phyloP scores from a whole-genome alignment of 495 filamentous ascomycete genomes.

The Bathelium albidoporum region DNA sequence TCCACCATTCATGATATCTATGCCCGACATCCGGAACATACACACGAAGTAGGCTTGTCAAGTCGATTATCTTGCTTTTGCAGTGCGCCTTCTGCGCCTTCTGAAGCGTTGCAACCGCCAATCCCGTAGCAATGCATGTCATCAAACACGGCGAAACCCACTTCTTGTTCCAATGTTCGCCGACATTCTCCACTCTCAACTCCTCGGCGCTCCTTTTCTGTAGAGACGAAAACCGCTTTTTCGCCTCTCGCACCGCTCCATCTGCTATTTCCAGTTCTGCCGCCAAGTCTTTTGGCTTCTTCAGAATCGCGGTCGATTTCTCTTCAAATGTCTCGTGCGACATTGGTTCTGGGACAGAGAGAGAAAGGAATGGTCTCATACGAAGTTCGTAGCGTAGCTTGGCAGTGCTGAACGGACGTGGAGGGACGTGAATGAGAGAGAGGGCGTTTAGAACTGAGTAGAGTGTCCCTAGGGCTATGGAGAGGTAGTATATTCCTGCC shows the following conservation, averaged over 20 bases:
- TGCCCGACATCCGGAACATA: conserved; percentile 22
- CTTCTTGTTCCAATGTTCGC: conserved; percentile 22
- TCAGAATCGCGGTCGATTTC: conserved; percentile 34
- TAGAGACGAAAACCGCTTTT: conserved; percentile 18
- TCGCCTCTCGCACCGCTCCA: conserved; percentile 18
- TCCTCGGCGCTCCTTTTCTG: conserved; percentile 23
- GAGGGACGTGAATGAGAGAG: conserved; percentile 44
- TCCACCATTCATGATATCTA: conserved; percentile 65
- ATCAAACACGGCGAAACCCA: conserved; percentile 17
- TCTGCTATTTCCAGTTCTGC: conserved; percentile 13
- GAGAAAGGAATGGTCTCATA: conserved; percentile 74
- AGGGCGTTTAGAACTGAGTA: conserved; percentile 58
- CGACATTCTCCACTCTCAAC: conserved; percentile 20
- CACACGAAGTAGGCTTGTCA: conserved; percentile 18
- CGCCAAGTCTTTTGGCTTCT: conserved; percentile 17
- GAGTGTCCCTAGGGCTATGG: conserved; percentile 33
- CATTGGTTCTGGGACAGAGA: conserved; percentile 62
- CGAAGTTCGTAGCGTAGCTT: conserved; percentile 70
- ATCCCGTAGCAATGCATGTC: conserved; percentile 33
- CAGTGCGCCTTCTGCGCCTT: conserved; percentile 19
- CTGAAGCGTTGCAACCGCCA: conserved; percentile 28
- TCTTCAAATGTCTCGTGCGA: conserved; percentile 50
- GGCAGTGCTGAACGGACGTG: conserved; percentile 60
- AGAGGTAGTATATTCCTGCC: conserved; percentile 19
- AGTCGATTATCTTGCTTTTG: background rate